A percentile compares a stretch with the other conserved stretches of the same genome.
phyloP scores from a whole-genome alignment of 192 early-diverging fungal species.

The Coemansia sp. region DNA sequence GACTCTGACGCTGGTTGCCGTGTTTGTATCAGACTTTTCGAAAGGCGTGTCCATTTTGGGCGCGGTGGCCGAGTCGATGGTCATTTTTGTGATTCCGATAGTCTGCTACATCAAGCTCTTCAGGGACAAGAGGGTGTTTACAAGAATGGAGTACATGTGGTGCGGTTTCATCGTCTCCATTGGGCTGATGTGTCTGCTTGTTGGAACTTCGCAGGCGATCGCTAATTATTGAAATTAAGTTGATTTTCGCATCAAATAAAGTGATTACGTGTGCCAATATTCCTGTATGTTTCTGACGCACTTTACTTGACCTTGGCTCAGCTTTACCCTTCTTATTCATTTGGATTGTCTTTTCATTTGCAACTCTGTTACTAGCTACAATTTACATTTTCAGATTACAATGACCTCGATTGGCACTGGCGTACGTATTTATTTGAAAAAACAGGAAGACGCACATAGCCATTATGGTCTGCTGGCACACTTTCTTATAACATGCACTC shows the following conservation, averaged over 20 bases:
- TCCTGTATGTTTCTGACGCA: not conserved
- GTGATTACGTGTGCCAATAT: not conserved
- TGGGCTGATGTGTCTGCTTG: constrained; percentile 40
- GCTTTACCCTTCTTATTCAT: not conserved
- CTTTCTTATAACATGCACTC: constrained; percentile 10
- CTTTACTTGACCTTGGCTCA: no score
- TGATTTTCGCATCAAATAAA: no score
- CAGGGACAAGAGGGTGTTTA: constrained; percentile 18
- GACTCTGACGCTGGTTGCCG: constrained; percentile 57
- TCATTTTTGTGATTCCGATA: constrained; percentile 84
- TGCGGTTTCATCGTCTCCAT: constrained; percentile 30
- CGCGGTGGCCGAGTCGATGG: constrained; percentile 66
- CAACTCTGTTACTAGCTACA: not conserved
- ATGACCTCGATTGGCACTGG: constrained; percentile 94
- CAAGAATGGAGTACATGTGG: constrained; percentile 34
- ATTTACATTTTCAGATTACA: constrained; percentile 4
- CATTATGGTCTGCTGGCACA: no score
- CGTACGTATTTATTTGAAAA: constrained; percentile 55
- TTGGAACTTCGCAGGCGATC: constrained; percentile 42
- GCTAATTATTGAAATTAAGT: constrained; percentile 15
- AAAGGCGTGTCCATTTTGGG: constrained; percentile 82
- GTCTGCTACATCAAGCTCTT: constrained; percentile 70
- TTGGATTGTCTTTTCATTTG: not conserved
- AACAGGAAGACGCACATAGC: no score
- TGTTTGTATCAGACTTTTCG: constrained; percentile 75